Percentiles rank a stretch among this genome's conserved stretches.
Evolutionary conservation across 73 alveolate species (phyloP).

Genomic region (Tetrahymena borealis): DNA sequence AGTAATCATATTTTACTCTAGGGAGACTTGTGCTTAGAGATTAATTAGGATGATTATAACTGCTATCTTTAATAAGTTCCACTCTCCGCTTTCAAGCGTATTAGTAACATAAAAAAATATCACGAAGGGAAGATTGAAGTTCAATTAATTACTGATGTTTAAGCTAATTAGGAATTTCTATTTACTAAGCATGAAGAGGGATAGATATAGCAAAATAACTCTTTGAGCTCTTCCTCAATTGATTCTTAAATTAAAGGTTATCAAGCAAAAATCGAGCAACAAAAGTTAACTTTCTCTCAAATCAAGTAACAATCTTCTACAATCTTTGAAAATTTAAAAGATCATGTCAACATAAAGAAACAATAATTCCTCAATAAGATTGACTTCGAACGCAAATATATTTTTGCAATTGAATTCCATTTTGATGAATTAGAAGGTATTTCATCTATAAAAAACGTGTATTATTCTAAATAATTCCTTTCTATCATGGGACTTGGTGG

Average conservation of each 20-base stretch:
- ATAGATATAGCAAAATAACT: background rate
- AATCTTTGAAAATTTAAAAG: background rate
- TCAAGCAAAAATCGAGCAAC: background rate
- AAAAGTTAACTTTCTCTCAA: background rate
- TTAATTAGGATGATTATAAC: background rate
- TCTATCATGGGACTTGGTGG: background rate
- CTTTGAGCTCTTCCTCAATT: background rate
- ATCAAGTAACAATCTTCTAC: background rate
- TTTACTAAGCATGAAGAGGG: background rate
- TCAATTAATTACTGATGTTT: background rate
- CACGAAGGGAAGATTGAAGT: background rate
- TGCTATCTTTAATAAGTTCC: background rate
- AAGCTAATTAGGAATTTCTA: background rate
- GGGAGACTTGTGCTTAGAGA: background rate
- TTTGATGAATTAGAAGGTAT: background rate
- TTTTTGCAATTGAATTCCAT: background rate
- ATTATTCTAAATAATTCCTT: background rate
- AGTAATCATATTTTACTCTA: background rate
- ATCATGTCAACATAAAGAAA: background rate
- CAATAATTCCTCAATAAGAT: background rate
- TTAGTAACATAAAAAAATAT: background rate
- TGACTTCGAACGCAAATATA: background rate
- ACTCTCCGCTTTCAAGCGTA: background rate
- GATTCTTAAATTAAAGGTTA: background rate
- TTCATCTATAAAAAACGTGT: background rate